Base-by-base conservation (phyloP, 2,329 filamentous ascomycete genomes). In the Diaporthe australafricana region DNA sequence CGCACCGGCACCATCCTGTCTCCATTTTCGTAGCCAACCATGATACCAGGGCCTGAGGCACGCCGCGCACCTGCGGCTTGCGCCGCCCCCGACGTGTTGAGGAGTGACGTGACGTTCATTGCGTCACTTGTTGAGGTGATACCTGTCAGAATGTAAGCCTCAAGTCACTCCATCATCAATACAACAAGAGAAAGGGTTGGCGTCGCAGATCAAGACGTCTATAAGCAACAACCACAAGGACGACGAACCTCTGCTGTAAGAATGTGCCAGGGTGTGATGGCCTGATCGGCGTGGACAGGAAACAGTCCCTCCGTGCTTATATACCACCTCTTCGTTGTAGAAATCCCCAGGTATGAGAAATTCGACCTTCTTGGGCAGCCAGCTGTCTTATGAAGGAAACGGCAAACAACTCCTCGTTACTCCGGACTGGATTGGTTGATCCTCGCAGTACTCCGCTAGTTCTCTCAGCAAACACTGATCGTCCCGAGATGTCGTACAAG, bases 81-180 rank as follows among this genome's bases (percentile, higher is more conserved):
- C 30, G 73, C 75, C 70, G 80, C 78, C 70, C 79, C 77, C 48
- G 80, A 79, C 56, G 79, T 77, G 73, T 85, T 85, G 35, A 86
- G 76, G 45, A 86, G 73, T 42, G 81, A 81, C 17, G 78, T 83
- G 62, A 86, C 81, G 72, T 85, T 81, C 84, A 86, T 73, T 55
- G 53, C 5, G 70, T 40, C 22, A 42, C 40, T 60, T 40, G 42
- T 25, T 63, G 55, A 22, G 30, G 40, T 30, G 38, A n/a, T 45
- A 57, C 63, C 72, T 69, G 30, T 47, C 55, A 22, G 11, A n/a
- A 12, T n/a, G 40, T 73, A n/a, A 72, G 70, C 25, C 22, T 53
- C 11, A 5, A 32, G 20, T 30, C 35, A 42, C 53, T 5, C 16
- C 7, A 42, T 14, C 14, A 30, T 22, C 32, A 20, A n/a, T 20